Percentiles rank a stretch among this genome's conserved stretches.
Conservation (phyloP, 106 monocot genomes). For the Cymbidium sinense region DNA sequence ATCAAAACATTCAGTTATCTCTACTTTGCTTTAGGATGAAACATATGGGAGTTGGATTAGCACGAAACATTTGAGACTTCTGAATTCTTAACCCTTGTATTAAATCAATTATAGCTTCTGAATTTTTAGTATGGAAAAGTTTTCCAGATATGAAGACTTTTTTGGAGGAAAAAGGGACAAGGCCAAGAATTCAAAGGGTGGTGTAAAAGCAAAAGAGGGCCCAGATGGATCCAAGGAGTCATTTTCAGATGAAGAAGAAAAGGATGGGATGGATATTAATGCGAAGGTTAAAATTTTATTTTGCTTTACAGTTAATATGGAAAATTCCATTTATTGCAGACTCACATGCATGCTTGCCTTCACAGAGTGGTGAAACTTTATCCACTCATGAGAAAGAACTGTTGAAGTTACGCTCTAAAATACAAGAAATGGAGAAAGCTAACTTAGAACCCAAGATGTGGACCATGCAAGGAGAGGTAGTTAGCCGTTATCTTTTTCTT, state of each 20-base stretch:
- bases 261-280: slow-evolving; percentile 27
- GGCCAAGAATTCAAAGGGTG: slow-evolving; percentile 14
- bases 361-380: slow-evolving; percentile 37
- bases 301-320: background rate
- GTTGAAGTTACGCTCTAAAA: slow-evolving; percentile 48
- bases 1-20: background rate
- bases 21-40: background rate
- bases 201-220: slow-evolving; percentile 13
- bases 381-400: slow-evolving; percentile 73
- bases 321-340: background rate
- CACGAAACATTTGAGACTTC: background rate
- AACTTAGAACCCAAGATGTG: slow-evolving; percentile 73
- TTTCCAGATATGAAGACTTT: slow-evolving; percentile 81
- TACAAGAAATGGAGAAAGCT: slow-evolving; percentile 85
- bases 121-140: background rate
- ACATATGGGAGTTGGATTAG: background rate
- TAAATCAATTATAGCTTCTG: background rate
- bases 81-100: background rate
- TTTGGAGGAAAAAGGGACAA: slow-evolving; percentile 43
- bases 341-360: slow-evolving; percentile 5
- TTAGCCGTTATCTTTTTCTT: background rate
- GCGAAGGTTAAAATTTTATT: slow-evolving; percentile 11
- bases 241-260: slow-evolving; percentile 27
- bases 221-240: slow-evolving; percentile 25
- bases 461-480: slow-evolving; percentile 97